A percentile compares a stretch with the other conserved stretches of the same genome.
Conservation (phyloP, 106 monocot genomes). For the Apostasia shenzhenica region DNA sequence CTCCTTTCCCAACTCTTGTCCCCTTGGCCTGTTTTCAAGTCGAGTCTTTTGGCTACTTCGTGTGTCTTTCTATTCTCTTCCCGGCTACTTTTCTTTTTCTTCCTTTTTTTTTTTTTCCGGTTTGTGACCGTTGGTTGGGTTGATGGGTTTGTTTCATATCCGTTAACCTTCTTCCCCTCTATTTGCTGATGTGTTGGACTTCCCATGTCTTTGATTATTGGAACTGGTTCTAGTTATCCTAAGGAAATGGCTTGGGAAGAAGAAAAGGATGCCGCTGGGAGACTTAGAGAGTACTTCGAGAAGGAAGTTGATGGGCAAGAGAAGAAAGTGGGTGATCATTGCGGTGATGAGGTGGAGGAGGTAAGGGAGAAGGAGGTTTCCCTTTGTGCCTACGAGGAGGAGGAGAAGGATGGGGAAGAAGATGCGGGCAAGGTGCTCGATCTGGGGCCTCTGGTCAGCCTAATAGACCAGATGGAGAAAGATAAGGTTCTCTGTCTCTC, state of each 20-base stretch:
- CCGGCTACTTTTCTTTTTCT: not conserved
- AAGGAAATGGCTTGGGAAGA: constrained; percentile 47
- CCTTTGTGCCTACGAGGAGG: constrained; percentile 33
- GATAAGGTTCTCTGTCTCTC: constrained; percentile 52
- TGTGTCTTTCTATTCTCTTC: not conserved
- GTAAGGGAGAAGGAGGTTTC: constrained; percentile 24
- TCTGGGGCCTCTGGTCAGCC: constrained; percentile 70
- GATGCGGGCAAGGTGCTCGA: constrained; percentile 38
- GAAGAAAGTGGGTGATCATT: constrained; percentile 8
- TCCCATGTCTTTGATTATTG: constrained; percentile 46
- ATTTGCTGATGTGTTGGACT: constrained; percentile 3
- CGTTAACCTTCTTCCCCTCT: not conserved
- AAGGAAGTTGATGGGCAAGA: constrained; percentile 1
- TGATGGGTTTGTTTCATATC: not conserved
- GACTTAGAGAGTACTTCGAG: constrained; percentile 8
- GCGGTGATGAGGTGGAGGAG: constrained; percentile 24
- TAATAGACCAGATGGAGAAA: constrained; percentile 77
- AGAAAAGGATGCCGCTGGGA: constrained; percentile 18
- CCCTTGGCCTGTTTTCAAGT: not conserved
- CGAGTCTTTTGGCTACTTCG: not conserved
- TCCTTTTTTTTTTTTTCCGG: not conserved
- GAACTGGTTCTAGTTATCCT: constrained; percentile 26
- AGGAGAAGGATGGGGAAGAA: constrained; percentile 54
- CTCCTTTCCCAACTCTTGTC: not conserved
- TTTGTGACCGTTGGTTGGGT: not conserved